phyloP scores from a whole-genome alignment of 148 eudicot genomes.

The Arctostaphylos glauca region DNA sequence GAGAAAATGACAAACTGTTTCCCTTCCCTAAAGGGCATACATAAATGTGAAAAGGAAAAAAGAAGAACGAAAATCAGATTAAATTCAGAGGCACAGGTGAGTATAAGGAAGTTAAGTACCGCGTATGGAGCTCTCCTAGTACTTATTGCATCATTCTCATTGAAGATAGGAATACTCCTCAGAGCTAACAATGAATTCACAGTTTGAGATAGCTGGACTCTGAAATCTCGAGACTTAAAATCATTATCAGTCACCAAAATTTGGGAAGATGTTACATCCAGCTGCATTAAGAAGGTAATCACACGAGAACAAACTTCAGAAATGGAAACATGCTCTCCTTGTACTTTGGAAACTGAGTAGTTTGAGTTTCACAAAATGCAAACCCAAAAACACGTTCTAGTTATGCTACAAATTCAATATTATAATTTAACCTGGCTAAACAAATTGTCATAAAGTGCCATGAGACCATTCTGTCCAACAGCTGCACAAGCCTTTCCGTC shows the following conservation, averaged over 20 bases:
- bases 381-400: not conserved
- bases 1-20: not conserved
- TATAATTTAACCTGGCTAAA: constrained; percentile 68
- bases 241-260: constrained; percentile 96
- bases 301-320: constrained; percentile 11
- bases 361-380: not conserved
- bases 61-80: not conserved
- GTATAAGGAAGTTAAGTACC: constrained; percentile 39
- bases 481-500: constrained; percentile 99
- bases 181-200: constrained; percentile 67
- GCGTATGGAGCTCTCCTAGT: constrained; percentile 91
- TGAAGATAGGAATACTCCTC: constrained; percentile 77
- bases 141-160: constrained; percentile 97
- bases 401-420: not conserved
- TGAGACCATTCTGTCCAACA: constrained; percentile 94
- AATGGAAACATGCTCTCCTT: not conserved
- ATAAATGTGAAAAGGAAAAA: no score
- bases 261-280: constrained; percentile 90
- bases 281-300: constrained; percentile 40
- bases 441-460: constrained; percentile 87
- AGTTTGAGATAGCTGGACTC: constrained; percentile 66
- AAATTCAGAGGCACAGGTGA: not conserved
- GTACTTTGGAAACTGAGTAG: not conserved
- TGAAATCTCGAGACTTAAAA: constrained; percentile 67
- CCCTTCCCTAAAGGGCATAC: not conserved